Evolutionary conservation across 2,329 filamentous ascomycete genomes (phyloP), one percentile per base, ranked within the genome.

Genomic region (Hyphodiscus sp.): DNA sequence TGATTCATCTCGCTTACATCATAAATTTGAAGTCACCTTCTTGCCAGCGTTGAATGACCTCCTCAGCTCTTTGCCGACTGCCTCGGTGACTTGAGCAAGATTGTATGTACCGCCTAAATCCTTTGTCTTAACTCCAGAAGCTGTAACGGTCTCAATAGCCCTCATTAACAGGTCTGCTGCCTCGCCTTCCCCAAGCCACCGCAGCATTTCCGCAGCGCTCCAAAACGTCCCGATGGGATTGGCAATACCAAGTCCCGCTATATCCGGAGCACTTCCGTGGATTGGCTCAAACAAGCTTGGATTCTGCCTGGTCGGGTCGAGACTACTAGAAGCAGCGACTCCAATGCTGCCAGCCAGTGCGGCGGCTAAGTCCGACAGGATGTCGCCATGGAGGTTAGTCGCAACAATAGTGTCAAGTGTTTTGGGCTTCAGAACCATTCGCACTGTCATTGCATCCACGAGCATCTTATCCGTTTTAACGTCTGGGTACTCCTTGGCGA

Each of bases 271-370:
- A 2, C 74, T 77, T 4, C 78, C 77, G 58, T 80, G 77, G 47
- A 81, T 79, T 0, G 78, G 78, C 69, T 82, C 79, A 54, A 81
- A 82, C 75, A 81, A 79, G 54, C 74, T 77, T 60, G 79, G 53
- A 69, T 79, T 58, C 68, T 76, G n/a, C 66, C 76, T 66, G 1
- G 65, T 70, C 1, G 83, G 83, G 59, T 87, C 52, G 20, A 54
- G 47, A 29, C 42, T 42, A 1, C 29, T 45, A 4, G 53, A 55
- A 8, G 49, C 26, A 16, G 26, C 26, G 20, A 52, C 30, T 2
- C 41, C 49, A 15, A 52, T 30, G 8, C 15, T 23, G 15, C 46
- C 52, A 41, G 49, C 42, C 33, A 65, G 59, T 10, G 51, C 62
- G 18, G 52, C 57, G 7, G 61, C 64, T 4, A 64, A 54, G 23